Evolutionary conservation across 495 filamentous ascomycete genomes (phyloP), one percentile per base, ranked within the genome.

Genomic region (Daldinia grandis): DNA sequence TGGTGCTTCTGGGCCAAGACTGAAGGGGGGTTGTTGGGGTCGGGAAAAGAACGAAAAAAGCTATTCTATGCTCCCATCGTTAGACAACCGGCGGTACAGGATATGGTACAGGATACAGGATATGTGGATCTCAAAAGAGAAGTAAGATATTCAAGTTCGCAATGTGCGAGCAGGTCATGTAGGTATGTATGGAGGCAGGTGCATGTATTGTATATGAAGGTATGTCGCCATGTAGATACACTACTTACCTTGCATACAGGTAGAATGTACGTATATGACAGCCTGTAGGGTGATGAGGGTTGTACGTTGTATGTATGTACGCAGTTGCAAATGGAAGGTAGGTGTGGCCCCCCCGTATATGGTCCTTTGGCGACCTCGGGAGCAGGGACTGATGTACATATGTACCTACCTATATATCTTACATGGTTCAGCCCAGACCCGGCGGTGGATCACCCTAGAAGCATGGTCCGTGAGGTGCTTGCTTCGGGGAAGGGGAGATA

Each of bases 281-380:
- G 14, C 25, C 57, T 31, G 53, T 50, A 57, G 38, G 49, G 33
- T 54, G 50, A 50, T 50, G 56, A 35, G 61, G 68, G 62, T 71
- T 40, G 61, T n/a, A n/a, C n/a, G n/a, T n/a, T n/a, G n/a, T n/a
- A n/a, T n/a, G n/a, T 60, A 71, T 66, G 68, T 71, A 71, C 38
- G 69, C 58, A 64, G 69, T 72, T 72, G 57, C 69, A 72, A 72
- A 72, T 72, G 69, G 69, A 68, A 72, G 69, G 69, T 72, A 72
- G 60, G 60, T 72, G 56, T 64, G 69, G 69, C 62, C 49, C 69
- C 64, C 53, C 55, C 27, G 28, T 35, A 40, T 64, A 35, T 61
- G 58, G 69, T 65, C 64, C 59, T 68, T 68, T 64, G 64, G 38
- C 49, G 40, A 64, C 64, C 69, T 72, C 69, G 69, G 69, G 69